Evolutionary conservation across 2,329 filamentous ascomycete genomes (phyloP), one percentile per base, ranked within the genome.

Genomic region (Colletotrichum cuscutae): DNA sequence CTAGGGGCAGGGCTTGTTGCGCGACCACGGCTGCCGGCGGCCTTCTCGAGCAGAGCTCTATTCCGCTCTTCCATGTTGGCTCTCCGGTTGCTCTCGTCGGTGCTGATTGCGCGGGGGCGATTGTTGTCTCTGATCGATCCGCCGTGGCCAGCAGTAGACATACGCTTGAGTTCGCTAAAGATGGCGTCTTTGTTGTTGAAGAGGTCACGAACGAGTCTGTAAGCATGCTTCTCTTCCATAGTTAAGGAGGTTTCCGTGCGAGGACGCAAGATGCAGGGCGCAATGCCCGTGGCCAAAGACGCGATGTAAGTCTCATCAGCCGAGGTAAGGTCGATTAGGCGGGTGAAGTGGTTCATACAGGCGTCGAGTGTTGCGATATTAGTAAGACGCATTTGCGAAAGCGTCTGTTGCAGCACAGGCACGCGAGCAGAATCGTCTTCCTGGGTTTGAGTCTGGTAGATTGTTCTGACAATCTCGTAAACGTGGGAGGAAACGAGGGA

Each of bases 361-460:
- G 97, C 97, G 82, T 99, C 97, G 72, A 99, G 91, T n/a, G 97
- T 98, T 60, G 97, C 97, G 82, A 99, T 99, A 82, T 99, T 99
- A 76, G 97, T 95, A 69, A 99, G 91, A 74, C 96, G 93, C 69
- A 99, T 90, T 82, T 98, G 95, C 52, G 95, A 96, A 68, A 99
- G 92, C 0, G 97, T 98, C 78, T 97, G 97, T 82, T 99, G 97
- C 42, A 99, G 90, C 73, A 98, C 95, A 67, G 95, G 93, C 75
- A 99, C 89, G 65, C 97, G 93, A 13, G 94, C 92, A 64, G 91
- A 88, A 77, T 97, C 94, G 19, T 90, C 89, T 70, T 97, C 94
- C 54, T 93, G 89, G 4, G 73, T 65, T 42, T 73, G 73, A 15
- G 94, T 95, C 59, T 91, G 92, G 86, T 99, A 99, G 76, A 99